Conservation (phyloP, 805 yeast genomes). For the Candida pini region DNA sequence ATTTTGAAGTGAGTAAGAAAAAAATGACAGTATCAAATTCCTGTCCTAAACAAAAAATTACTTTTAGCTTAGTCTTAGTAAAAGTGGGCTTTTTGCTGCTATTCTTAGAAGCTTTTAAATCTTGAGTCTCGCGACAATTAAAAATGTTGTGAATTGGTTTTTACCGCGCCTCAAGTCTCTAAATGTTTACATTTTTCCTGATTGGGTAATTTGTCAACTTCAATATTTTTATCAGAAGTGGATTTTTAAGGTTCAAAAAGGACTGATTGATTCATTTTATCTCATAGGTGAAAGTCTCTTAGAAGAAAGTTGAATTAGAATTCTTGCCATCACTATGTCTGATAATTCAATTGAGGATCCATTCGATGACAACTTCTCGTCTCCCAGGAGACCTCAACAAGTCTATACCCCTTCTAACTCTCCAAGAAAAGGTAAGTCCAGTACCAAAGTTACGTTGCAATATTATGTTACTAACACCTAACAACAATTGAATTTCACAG, state of each 20-base stretch:
- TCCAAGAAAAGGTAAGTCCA: conserved; percentile 23
- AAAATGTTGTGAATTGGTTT: too few species aligned
- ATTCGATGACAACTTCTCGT: conserved; percentile 19
- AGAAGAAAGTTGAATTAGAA: conserved; percentile 2
- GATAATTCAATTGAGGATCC: conserved; percentile 26
- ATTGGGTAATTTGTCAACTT: conserved; percentile 10
- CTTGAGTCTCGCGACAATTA: too few species aligned
- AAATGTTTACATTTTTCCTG: conserved; percentile 11
- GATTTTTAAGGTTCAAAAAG: too few species aligned
- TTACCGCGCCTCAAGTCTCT: background rate
- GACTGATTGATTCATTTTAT: too few species aligned
- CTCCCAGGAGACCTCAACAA: conserved; percentile 28
- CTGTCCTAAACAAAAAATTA: too few species aligned
- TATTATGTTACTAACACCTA: background rate
- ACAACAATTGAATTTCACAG: background rate
- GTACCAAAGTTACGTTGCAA: background rate
- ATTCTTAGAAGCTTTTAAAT: too few species aligned
- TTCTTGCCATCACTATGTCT: conserved; percentile 11
- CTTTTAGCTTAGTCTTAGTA: too few species aligned
- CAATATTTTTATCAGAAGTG: too few species aligned
- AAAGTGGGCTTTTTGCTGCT: too few species aligned
- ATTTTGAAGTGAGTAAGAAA: too few species aligned
- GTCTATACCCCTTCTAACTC: conserved; percentile 27
- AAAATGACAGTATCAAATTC: too few species aligned
- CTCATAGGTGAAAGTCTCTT: too few species aligned